A percentile compares a stretch with the other conserved stretches of the same genome.
Conservation (phyloP, 148 eudicot genomes). For the Limonium bicolor region DNA sequence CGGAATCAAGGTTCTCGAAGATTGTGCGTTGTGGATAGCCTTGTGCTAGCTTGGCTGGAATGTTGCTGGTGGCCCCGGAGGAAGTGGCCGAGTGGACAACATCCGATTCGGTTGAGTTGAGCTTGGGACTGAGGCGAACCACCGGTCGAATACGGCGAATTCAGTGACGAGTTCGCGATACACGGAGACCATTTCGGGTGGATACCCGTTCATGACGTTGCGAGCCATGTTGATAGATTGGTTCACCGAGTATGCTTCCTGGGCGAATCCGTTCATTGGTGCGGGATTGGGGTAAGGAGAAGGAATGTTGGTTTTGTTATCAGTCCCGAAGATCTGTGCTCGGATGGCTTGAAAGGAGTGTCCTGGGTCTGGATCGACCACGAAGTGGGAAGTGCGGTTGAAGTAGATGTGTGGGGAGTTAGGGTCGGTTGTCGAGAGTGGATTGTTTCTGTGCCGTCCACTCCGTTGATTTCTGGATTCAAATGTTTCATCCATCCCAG, state of each 20-base stretch:
- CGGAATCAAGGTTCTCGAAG: conserved; percentile 49
- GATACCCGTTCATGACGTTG: conserved; percentile 78
- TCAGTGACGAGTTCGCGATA: conserved; percentile 32
- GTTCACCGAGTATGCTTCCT: conserved; percentile 53
- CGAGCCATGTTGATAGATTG: conserved; percentile 38
- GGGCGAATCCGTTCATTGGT: conserved; percentile 81
- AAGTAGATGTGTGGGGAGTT: conserved; percentile 10
- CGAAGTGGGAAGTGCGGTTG: conserved; percentile 55
- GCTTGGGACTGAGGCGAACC: conserved; percentile 83
- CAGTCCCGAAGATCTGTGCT: conserved; percentile 67
- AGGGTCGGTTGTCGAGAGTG: conserved; percentile 24
- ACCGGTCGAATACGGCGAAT: conserved; percentile 79
- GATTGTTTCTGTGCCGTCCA: conserved; percentile 70
- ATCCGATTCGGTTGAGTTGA: conserved; percentile 84
- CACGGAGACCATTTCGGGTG: conserved; percentile 56
- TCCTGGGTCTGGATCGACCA: conserved; percentile 90
- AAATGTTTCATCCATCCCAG: conserved; percentile 95
- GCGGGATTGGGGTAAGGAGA: no score
- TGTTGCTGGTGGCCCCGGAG: conserved; percentile 69
- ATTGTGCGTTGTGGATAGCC: conserved; percentile 75
- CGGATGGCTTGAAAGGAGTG: conserved; percentile 71
- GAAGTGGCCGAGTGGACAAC: conserved; percentile 78
- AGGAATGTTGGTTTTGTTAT: background rate
- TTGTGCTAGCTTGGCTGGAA: conserved; percentile 31
- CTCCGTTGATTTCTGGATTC: conserved; percentile 65